These are phyloP conservation scores for Neofusicoccum laricinum DNA, from an alignment of 2,329 filamentous ascomycete species.

Conservation along the genomic window DNA sequence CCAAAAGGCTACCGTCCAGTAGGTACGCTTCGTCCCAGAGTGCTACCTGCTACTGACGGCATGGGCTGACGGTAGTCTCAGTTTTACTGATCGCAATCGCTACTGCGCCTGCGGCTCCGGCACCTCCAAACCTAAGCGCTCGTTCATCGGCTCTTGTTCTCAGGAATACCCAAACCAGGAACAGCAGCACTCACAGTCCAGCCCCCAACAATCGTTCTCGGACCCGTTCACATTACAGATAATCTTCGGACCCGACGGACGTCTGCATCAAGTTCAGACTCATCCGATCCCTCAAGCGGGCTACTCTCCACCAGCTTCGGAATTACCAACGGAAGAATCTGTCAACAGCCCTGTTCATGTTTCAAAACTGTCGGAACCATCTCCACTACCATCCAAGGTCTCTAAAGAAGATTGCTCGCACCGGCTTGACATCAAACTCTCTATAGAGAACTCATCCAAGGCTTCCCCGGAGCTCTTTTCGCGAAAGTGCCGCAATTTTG, in stretches of 20 bases:
- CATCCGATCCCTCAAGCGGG: too few relatives aligned
- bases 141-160: background rate
- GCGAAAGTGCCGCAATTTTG: too few relatives aligned
- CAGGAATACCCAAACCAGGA: background rate
- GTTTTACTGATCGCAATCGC: background rate
- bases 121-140: background rate
- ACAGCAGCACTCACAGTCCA: background rate
- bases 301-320: background rate
- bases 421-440: too few relatives aligned
- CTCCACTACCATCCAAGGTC: too few relatives aligned
- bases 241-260: background rate
- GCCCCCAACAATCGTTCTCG: background rate
- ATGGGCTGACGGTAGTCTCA: constrained; percentile 1
- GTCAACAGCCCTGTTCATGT: too few relatives aligned
- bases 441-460: too few relatives aligned
- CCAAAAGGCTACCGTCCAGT: constrained; percentile 7
- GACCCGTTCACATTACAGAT: background rate
- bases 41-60: background rate
- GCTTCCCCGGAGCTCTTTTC: too few relatives aligned
- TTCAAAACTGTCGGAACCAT: too few relatives aligned
- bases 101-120: background rate
- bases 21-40: background rate
- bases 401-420: too few relatives aligned
- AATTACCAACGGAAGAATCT: too few relatives aligned
- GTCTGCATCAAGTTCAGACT: too few relatives aligned